Percentiles rank a stretch among this genome's conserved stretches.
Conservation (phyloP, 345 rosid species). For the Citrus medica region DNA sequence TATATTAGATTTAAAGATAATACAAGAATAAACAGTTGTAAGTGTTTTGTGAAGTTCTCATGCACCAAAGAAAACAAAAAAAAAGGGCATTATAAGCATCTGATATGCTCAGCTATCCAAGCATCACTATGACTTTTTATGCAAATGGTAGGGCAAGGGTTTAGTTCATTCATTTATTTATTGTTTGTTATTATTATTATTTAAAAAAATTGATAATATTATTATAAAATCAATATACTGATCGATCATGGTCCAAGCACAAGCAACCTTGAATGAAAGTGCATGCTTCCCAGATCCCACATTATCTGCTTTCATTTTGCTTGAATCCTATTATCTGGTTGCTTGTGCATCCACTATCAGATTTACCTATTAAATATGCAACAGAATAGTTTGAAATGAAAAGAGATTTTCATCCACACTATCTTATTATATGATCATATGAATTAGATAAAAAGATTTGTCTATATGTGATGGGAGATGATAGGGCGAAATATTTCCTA, state of each 20-base stretch:
- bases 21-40: not conserved
- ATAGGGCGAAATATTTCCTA: too few species aligned
- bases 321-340: constrained; percentile 4
- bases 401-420: too few species aligned
- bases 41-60: not conserved
- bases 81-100: too few species aligned
- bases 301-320: constrained; percentile 12
- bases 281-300: not conserved
- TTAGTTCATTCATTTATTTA: not conserved
- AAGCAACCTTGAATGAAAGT: not conserved
- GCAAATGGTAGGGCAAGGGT: not conserved
- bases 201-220: not conserved
- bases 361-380: not conserved
- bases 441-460: too few species aligned
- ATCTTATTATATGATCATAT: too few species aligned
- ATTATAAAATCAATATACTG: not conserved
- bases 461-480: too few species aligned
- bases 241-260: constrained; percentile 1
- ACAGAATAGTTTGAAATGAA: not conserved
- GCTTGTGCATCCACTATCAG: constrained; percentile 10
- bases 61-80: not conserved
- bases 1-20: not conserved
- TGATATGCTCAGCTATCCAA: not conserved
- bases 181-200: not conserved
- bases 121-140: not conserved